Conservation (phyloP, 129 eudicot species). For the Centaurea solstitialis region DNA sequence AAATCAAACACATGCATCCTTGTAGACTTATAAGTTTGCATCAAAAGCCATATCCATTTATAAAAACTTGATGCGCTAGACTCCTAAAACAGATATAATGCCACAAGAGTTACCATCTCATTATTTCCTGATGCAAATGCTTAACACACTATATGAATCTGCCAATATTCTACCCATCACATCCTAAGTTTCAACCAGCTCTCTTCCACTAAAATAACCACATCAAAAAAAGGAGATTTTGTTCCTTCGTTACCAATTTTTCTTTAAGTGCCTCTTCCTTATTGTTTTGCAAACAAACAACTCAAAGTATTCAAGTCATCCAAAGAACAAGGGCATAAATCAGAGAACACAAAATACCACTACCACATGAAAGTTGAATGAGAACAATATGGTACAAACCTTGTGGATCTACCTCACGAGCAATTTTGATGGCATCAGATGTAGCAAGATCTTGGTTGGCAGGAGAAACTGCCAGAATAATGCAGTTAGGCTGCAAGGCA, state of each 20-base stretch:
- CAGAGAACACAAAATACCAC: background rate
- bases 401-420: conserved; percentile 99
- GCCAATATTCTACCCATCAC: background rate
- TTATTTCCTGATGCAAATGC: background rate
- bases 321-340: background rate
- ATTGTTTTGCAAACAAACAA: background rate
- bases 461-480: conserved; percentile 93
- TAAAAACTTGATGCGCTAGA: background rate
- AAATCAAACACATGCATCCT: no score
- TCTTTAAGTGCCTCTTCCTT: background rate
- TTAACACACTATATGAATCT: background rate
- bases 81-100: no score
- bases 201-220: background rate
- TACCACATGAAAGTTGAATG: background rate
- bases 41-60: no score
- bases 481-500: conserved; percentile 94
- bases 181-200: background rate
- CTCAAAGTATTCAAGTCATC: background rate
- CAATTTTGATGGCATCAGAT: conserved; percentile 93
- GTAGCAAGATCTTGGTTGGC: conserved; percentile 99
- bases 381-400: conserved; percentile 41
- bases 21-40: no score
- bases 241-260: background rate
- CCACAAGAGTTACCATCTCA: background rate
- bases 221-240: background rate